Evolutionary conservation across 139 green algal species (phyloP).

Genomic region (Asterochloris sp.): DNA sequence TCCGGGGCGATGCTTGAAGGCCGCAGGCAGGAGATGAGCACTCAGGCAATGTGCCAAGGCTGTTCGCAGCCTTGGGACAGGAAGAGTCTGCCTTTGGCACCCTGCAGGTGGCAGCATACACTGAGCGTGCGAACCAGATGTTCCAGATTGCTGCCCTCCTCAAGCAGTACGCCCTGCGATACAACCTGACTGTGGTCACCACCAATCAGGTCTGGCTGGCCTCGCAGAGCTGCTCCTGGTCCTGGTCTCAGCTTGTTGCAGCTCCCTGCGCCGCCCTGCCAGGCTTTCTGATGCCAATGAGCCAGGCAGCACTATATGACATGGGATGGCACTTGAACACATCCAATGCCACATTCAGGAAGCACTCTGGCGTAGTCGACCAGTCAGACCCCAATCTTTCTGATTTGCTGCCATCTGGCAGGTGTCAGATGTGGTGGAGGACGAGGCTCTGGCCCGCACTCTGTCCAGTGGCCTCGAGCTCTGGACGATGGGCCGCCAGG

Average conservation of each 20-base stretch:
- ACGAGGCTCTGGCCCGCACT: neutral
- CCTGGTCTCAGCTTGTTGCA: neutral
- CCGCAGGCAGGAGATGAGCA: no score
- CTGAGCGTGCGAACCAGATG: conserved; percentile 55
- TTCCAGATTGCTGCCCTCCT: conserved; percentile 49
- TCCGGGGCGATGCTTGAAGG: no score
- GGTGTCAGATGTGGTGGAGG: conserved; percentile 20
- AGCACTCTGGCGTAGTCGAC: neutral
- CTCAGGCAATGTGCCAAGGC: no score
- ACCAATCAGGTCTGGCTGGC: conserved; percentile 56
- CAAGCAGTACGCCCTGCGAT: conserved; percentile 34
- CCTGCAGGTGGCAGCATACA: conserved; percentile 34
- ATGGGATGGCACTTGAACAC: neutral
- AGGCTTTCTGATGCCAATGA: neutral
- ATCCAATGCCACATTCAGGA: neutral
- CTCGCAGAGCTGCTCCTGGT: neutral
- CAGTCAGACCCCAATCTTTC: neutral
- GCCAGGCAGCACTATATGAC: neutral
- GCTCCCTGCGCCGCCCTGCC: neutral
- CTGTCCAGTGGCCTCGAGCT: conserved; percentile 38
- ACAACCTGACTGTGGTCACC: conserved; percentile 57
- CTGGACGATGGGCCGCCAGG: conserved; percentile 39
- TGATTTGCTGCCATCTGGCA: neutral
- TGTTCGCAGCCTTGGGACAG: neutral
- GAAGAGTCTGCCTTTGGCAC: no score